Evolutionary conservation across 352 stramenopile species (phyloP), one percentile per base, ranked within the genome.

Genomic region (Phytophthora vignae): DNA sequence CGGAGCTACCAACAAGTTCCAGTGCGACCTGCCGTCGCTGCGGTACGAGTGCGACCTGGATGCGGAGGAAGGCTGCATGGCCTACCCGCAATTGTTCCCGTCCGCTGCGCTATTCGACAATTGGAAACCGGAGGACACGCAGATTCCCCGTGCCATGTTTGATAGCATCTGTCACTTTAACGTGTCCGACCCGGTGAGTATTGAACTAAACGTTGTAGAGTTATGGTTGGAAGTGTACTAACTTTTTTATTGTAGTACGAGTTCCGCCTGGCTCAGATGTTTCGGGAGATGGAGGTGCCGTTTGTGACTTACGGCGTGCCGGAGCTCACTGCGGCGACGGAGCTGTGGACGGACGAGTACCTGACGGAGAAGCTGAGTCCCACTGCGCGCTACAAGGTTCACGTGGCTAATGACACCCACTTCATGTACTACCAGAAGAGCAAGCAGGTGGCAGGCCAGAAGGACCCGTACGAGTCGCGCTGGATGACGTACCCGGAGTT

Each of bases 301-400:
- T 99, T 99, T 78, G 85, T 99, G 15, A 71, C 96, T 4, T 95
- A 97, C 60, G 92, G 94, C 38, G 90, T 99, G 70, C 96, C 96
- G 0, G 77, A 90, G 44, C 88, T 99, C 7, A 77, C 84, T 4
- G 64, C 68, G 12, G 86, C 93, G 0, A 73, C 83, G 1, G 71
- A 87, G 57, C 78, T 84, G 31, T 99, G 97, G 97, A 95, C 87
- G 46, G 71, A 96, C 71, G 82, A 92, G 66, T 96, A 95, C 48
- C 46, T 86, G 54, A 84, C 79, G 19, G 62, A 84, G 54, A 55
- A 86, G 59, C 80, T 90, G 22, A 62, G 69, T 22, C 62, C 71
- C 12, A 64, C 71, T 1, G 63, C 82, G 55, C n/a, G 53, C 4
- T 92, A 88, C 70, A 85, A 84, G 31, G 80, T 92, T n/a, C 78